These are phyloP conservation scores for Colletotrichum limetticola DNA, from an alignment of 2,329 filamentous ascomycete genomes.

Conservation along the genomic window DNA sequence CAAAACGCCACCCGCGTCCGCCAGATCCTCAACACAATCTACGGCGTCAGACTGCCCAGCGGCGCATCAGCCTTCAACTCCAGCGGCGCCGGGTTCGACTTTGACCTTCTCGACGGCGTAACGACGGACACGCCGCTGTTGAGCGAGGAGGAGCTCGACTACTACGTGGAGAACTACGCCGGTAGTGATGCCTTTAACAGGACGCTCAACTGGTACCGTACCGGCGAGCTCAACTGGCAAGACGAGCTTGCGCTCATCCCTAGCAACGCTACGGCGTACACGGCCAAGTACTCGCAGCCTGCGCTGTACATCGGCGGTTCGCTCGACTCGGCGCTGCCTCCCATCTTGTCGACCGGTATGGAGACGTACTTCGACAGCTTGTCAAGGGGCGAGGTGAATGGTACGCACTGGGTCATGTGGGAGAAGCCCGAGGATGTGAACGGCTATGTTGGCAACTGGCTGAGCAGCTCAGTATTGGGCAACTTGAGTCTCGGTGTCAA, in stretches of 20 bases:
- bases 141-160: conserved; percentile 77
- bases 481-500: conserved; percentile 14
- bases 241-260: conserved; percentile 71
- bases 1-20: conserved; percentile 66
- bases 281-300: conserved; percentile 62
- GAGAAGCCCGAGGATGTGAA: conserved; percentile 76
- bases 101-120: conserved; percentile 63
- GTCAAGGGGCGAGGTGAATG: conserved; percentile 67
- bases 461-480: conserved; percentile 10
- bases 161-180: conserved; percentile 78
- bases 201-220: conserved; percentile 90
- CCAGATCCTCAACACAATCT: conserved; percentile 74
- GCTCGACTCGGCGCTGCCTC: conserved; percentile 73
- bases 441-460: conserved; percentile 29
- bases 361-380: conserved; percentile 69
- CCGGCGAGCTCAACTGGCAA: conserved; percentile 75
- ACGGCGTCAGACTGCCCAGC: conserved; percentile 68
- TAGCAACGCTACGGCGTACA: conserved; percentile 58
- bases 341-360: conserved; percentile 75
- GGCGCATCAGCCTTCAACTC: conserved; percentile 66
- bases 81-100: conserved; percentile 62
- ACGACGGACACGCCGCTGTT: conserved; percentile 67
- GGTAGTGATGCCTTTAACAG: conserved; percentile 76
- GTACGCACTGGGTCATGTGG: conserved; percentile 80
- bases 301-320: conserved; percentile 76